phyloP scores from a whole-genome alignment of 176 grass and related monocot species.

The Themeda triandra region DNA sequence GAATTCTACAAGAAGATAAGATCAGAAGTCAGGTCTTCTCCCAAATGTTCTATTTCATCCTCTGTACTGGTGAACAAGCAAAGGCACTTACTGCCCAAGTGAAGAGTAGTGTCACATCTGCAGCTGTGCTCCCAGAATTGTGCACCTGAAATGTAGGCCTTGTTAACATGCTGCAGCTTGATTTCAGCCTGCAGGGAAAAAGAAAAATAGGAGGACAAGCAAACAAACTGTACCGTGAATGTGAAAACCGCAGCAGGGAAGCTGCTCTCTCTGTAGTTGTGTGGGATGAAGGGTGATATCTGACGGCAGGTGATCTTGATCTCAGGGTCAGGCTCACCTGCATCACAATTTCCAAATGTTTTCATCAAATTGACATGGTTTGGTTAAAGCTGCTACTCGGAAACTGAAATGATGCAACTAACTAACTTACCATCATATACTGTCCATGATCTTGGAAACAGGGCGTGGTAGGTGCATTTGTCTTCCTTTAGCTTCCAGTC shows the following conservation, averaged over 20 bases:
- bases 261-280: conserved; percentile 88
- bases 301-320: conserved; percentile 90
- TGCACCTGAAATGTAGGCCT: conserved; percentile 37
- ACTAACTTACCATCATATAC: conserved; percentile 70
- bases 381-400: not conserved
- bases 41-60: not conserved
- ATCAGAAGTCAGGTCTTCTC: not conserved
- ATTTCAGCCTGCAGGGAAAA: not conserved
- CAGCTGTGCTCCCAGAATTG: conserved; percentile 64
- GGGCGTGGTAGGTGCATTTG: conserved; percentile 69
- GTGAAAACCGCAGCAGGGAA: conserved; percentile 76
- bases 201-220: not conserved
- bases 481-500: conserved; percentile 91
- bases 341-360: not conserved
- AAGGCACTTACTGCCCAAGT: conserved; percentile 86
- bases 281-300: conserved; percentile 88
- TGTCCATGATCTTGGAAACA: conserved; percentile 93
- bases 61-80: not conserved
- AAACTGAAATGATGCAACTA: not conserved
- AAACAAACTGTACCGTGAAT: conserved; percentile 51
- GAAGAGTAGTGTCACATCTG: conserved; percentile 86
- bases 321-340: conserved; percentile 82
- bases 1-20: conserved; percentile 60
- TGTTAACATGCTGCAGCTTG: not conserved
- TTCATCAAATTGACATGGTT: not conserved